phyloP scores from a whole-genome alignment of 805 yeast genomes.

The Teunomyces cretensis region DNA sequence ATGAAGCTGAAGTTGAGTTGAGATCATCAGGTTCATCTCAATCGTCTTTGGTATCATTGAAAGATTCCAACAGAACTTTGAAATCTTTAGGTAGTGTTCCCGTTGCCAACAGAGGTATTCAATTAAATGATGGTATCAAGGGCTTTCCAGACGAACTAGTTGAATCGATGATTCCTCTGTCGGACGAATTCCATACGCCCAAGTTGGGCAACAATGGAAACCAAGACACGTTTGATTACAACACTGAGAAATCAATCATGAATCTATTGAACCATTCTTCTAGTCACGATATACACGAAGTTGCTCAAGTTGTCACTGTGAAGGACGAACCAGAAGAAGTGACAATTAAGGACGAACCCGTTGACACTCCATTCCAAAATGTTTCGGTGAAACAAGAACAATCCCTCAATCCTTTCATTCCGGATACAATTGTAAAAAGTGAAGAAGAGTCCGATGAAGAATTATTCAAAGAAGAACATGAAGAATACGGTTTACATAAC shows the following conservation, averaged over 20 bases:
- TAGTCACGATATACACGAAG: slow-evolving; percentile 7
- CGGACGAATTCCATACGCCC: neutral
- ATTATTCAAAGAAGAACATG: neutral
- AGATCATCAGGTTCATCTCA: slow-evolving; percentile 39
- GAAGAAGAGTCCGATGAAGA: slow-evolving; percentile 1
- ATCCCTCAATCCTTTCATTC: neutral
- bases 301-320: neutral
- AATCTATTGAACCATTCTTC: slow-evolving; percentile 30
- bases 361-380: neutral
- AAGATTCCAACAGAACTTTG: slow-evolving; percentile 28
- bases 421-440: neutral
- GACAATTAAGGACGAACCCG: neutral
- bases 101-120: slow-evolving; percentile 15
- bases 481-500: neutral
- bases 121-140: slow-evolving; percentile 43
- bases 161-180: slow-evolving; percentile 28
- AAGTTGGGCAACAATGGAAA: neutral
- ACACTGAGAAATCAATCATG: slow-evolving; percentile 42
- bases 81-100: slow-evolving; percentile 17
- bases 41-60: slow-evolving; percentile 37
- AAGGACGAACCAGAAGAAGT: slow-evolving; percentile 5
- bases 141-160: slow-evolving; percentile 42
- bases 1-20: slow-evolving; percentile 22
- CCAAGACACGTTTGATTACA: slow-evolving; percentile 36
- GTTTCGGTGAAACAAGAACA: neutral